Evolutionary conservation across 2,329 filamentous ascomycete genomes (phyloP).

Genomic region (Monosporascus sp.): DNA sequence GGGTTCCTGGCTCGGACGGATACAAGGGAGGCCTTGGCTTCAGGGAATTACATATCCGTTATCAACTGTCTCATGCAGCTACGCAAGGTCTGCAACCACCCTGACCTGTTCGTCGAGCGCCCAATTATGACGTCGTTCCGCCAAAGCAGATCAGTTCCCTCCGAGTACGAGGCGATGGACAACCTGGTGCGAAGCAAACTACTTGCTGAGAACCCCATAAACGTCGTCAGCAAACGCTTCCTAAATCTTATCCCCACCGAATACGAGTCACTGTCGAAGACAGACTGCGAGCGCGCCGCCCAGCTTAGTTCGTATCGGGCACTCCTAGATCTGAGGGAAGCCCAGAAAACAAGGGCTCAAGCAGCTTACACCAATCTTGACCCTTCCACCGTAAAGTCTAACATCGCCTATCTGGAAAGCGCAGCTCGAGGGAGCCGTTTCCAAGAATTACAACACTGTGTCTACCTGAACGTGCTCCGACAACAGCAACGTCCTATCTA

Average conservation of each 20-base stretch:
- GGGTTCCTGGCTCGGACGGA: slow-evolving; percentile 89
- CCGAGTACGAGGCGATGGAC: slow-evolving; percentile 70
- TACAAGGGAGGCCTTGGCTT: slow-evolving; percentile 81
- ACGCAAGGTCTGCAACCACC: slow-evolving; percentile 96
- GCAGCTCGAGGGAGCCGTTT: slow-evolving; percentile 63
- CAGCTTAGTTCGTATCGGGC: slow-evolving; percentile 66
- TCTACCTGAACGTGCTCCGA: slow-evolving; percentile 76
- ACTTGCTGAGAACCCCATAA: slow-evolving; percentile 57
- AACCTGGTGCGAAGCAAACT: slow-evolving; percentile 63
- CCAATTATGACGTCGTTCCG: slow-evolving; percentile 97
- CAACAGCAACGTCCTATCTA: slow-evolving; percentile 79
- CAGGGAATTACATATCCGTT: slow-evolving; percentile 94
- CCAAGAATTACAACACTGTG: slow-evolving; percentile 74
- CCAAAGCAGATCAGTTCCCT: slow-evolving; percentile 73
- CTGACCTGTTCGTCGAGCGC: slow-evolving; percentile 91
- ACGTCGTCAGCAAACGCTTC: slow-evolving; percentile 66
- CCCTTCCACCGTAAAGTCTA: slow-evolving; percentile 63
- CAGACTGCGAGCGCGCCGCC: slow-evolving; percentile 50
- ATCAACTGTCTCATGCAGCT: slow-evolving; percentile 98
- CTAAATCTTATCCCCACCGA: slow-evolving; percentile 72
- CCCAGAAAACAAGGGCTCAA: slow-evolving; percentile 60
- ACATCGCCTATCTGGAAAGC: slow-evolving; percentile 69
- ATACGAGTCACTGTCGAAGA: slow-evolving; percentile 60
- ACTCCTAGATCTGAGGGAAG: slow-evolving; percentile 66
- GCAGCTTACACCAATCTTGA: slow-evolving; percentile 52